These are phyloP conservation scores for Gnomoniopsis sp. DNA, from an alignment of 2,329 filamentous ascomycete species.

Conservation along the genomic window DNA sequence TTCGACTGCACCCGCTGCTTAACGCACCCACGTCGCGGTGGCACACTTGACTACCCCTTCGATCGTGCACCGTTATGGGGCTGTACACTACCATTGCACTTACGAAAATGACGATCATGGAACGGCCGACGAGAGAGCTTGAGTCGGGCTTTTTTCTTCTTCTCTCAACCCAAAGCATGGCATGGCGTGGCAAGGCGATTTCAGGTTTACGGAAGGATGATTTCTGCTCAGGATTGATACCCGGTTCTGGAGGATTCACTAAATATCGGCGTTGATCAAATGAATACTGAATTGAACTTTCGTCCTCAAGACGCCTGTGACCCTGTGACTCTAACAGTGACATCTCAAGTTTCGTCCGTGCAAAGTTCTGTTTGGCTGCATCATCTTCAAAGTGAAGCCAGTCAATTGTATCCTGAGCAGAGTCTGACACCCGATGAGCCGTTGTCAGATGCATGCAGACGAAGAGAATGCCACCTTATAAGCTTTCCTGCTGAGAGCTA, in stretches of 20 bases:
- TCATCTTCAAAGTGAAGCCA: not conserved
- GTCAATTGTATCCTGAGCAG: not conserved
- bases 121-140: not conserved
- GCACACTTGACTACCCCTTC: not conserved
- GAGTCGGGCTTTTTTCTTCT: slow-evolving; percentile 12
- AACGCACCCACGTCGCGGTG: not conserved
- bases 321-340: not conserved
- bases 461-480: no score
- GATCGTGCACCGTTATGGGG: not conserved
- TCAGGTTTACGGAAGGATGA: not conserved
- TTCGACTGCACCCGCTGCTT: slow-evolving; percentile 17
- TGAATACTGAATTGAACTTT: not conserved
- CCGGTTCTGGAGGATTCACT: not conserved
- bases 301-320: not conserved
- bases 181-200: not conserved
- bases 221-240: slow-evolving; percentile 1
- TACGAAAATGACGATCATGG: slow-evolving; percentile 6
- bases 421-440: not conserved
- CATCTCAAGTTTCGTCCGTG: no score
- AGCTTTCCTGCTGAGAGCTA: no score
- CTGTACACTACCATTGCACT: slow-evolving; percentile 4
- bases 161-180: not conserved
- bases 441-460: not conserved
- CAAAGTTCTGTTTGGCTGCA: no score
- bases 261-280: not conserved